These are phyloP conservation scores for Apiospora hydei DNA, from an alignment of 2,329 filamentous ascomycete genomes.

Conservation along the genomic window DNA sequence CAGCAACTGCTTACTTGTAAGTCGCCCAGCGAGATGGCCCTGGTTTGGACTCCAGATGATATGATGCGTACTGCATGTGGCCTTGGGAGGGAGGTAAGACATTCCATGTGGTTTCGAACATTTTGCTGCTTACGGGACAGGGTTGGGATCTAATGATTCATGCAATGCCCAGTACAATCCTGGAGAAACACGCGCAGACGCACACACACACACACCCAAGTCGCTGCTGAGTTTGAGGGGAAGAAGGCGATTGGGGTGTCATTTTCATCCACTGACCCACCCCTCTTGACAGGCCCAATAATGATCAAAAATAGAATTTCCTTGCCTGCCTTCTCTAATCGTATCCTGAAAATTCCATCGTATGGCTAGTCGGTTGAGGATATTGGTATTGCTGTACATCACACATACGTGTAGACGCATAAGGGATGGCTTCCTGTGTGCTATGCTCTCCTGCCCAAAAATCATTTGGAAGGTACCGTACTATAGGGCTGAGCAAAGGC, in stretches of 20 bases:
- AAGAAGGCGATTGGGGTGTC: not conserved
- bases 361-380: not conserved
- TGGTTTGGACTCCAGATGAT: not conserved
- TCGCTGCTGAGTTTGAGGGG: not conserved
- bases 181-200: not conserved
- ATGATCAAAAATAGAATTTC: not conserved
- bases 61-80: not conserved
- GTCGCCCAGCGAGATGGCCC: not conserved
- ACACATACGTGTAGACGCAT: not conserved
- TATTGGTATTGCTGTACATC: not conserved
- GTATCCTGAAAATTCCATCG: not conserved
- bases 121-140: not conserved
- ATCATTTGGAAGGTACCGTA: not conserved
- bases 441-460: not conserved
- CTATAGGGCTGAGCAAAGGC: conserved; percentile 5
- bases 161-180: conserved; percentile 1
- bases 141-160: conserved; percentile 8
- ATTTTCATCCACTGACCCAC: not conserved
- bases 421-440: not conserved
- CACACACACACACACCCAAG: not conserved
- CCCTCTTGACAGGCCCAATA: not conserved
- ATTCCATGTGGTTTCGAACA: conserved; percentile 7
- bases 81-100: not conserved
- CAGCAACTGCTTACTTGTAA: not conserved
- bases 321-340: not conserved